phyloP scores from a whole-genome alignment of 441 rosid species.

The Syzygium syzygioides region DNA sequence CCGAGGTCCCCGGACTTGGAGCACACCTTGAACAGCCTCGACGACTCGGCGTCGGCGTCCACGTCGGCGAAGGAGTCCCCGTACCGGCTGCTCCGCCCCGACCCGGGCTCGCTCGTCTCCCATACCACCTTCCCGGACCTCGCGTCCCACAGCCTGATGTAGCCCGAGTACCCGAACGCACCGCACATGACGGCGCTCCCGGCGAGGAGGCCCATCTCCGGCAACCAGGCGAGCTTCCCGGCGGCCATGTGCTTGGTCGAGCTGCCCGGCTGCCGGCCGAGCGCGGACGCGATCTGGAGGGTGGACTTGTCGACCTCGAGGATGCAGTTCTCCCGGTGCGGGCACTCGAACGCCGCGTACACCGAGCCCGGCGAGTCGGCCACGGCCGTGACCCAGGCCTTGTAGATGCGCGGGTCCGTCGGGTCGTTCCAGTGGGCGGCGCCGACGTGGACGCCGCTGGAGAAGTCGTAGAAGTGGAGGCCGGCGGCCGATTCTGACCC shows the following conservation, averaged over 20 bases:
- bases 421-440: slow-evolving; percentile 76
- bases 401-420: slow-evolving; percentile 75
- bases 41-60: slow-evolving; percentile 51
- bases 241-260: slow-evolving; percentile 54
- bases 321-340: slow-evolving; percentile 68
- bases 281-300: slow-evolving; percentile 45
- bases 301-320: slow-evolving; percentile 67
- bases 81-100: slow-evolving; percentile 81
- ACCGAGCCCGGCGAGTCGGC: slow-evolving; percentile 43
- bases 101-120: slow-evolving; percentile 94
- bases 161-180: slow-evolving; percentile 81
- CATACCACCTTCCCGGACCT: slow-evolving; percentile 53
- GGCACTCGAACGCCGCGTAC: slow-evolving; percentile 70
- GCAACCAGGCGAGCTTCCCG: slow-evolving; percentile 64
- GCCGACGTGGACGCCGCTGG: slow-evolving; percentile 47
- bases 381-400: slow-evolving; percentile 57
- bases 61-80: slow-evolving; percentile 88
- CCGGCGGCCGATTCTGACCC: slow-evolving; percentile 68
- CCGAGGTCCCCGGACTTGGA: slow-evolving; percentile 86
- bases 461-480: slow-evolving; percentile 75
- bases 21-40: slow-evolving; percentile 64
- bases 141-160: slow-evolving; percentile 80
- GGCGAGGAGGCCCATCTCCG: slow-evolving; percentile 29
- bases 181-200: slow-evolving; percentile 58
- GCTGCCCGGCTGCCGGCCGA: slow-evolving; percentile 66